Evolutionary conservation across 139 green algal species (phyloP), one percentile per base, ranked within the genome.

Genomic region (Chlorella sp.): DNA sequence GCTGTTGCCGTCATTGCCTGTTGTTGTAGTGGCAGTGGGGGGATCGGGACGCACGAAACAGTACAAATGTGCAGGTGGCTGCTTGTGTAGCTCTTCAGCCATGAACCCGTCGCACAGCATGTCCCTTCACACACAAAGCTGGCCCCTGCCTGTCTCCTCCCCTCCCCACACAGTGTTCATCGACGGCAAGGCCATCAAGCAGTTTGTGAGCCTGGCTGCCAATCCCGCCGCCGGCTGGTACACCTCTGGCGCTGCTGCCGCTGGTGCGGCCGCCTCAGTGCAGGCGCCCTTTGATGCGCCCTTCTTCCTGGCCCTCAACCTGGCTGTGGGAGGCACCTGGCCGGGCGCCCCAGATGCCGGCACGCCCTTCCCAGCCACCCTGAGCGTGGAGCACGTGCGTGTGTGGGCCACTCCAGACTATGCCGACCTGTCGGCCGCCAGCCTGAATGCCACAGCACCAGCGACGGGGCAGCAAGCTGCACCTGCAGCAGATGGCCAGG

Each of bases 291-390:
- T 78, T 60, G 70, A 78, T 17, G 32, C 39, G 17, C 70, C 70
- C 70, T 78, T 78, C 70, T 30, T n/a, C 13, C 4, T 78, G 25
- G 28, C 56, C 5, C 70, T 78, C 0, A 80, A 80, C 56, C 30
- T 86, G 55, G 81, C 81, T 3, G 55, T 86, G 2, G 81, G 81
- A 2, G 81, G 81, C 64, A n/a, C 20, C 36, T 86, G 81, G 81
- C 68, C 81, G 34, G 69, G 56, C 16, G 28, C 36, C 5, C 41
- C 69, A 56, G 30, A 71, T 13, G 69, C 56, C 71, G 34, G 23
- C 81, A 86, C 81, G 13, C 81, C 81, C 36, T 68, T 80, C 36
- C 81, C 81, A 16, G 16, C 81, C n/a, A 80, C 69, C 25, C 55
- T 86, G 30, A 17, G 56, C 0, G 69, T 86, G 11, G 69, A 86